Base-by-base conservation (phyloP, 108 stramenopile species). In the Schizochytrium sp. region DNA sequence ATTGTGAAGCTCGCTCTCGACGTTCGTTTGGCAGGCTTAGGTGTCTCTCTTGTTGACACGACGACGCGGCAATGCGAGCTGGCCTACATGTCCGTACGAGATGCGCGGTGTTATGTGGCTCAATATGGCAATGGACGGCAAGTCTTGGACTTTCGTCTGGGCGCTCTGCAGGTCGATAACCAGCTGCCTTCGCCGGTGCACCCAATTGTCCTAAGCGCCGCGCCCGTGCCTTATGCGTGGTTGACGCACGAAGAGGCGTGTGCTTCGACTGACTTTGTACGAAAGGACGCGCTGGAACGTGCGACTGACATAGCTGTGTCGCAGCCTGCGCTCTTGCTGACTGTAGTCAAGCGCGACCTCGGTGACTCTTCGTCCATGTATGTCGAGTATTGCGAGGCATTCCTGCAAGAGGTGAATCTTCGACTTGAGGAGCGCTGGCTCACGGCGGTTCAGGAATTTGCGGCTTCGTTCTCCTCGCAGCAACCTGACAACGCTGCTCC, bases 401-500 rank as follows among this genome's bases (percentile, higher is more conserved):
- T 83, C n/a, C 5, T 83, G 25, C 76, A 83, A 34, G 76, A 83
- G 23, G 48, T 83, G 43, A 83, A 83, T 23, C 19, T 83, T 12
- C 45, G 51, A 6, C 76, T 83, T 23, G 76, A 83, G 28, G 76
- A 83, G 51, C 76, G 76, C 45, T 83, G 76, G 76, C 51, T 83
- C 48, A 83, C 76, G 51, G 76, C 76, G 6, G 51, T 83, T 0
- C 76, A 83, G 4, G 76, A 83, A 2, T 83, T 83, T 23, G 76
- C 51, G 6, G 12, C 51, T 8, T 83, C 76, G 25, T 69, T 69
- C 63, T 69, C 63, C 21, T 69, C 63, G 25, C 55, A 57, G 55
- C 55, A 57, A 57, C 14, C 55, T 8, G 55, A 16, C 8, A 16
- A 57, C 8, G 55, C 14, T 16, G 55, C 55, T 16, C 55, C 55